Percentiles rank a stretch among this genome's conserved stretches.
Evolutionary conservation across 495 filamentous ascomycete species (phyloP).

Genomic region (Aspergillus carlsbadensis): DNA sequence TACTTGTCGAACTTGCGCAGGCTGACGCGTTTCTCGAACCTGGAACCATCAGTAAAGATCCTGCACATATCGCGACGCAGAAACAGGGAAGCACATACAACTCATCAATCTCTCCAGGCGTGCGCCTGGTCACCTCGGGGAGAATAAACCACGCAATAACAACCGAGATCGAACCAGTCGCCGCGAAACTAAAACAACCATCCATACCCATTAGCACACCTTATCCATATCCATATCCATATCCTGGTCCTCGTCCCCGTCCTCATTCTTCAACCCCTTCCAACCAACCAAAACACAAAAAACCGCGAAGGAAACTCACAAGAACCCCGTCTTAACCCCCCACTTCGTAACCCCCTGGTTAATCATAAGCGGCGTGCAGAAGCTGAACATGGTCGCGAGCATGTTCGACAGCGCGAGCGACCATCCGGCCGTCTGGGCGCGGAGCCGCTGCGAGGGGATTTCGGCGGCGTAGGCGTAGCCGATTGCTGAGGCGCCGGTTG

Average conservation of each 20-base stretch:
- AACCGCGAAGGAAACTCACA: constrained; percentile 21
- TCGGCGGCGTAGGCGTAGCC: constrained; percentile 44
- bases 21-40: constrained; percentile 34
- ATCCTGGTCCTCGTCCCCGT: too few relatives aligned
- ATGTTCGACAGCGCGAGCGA: constrained; percentile 36
- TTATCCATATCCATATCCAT: too few relatives aligned
- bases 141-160: constrained; percentile 41
- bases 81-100: constrained; percentile 22
- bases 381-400: constrained; percentile 43
- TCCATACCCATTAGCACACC: not conserved
- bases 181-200: constrained; percentile 29
- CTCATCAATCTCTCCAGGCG: constrained; percentile 41
- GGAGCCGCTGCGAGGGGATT: constrained; percentile 38
- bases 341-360: constrained; percentile 29
- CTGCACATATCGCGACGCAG: not conserved
- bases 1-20: constrained; percentile 34
- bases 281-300: not conserved
- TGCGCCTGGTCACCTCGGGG: constrained; percentile 35
- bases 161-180: constrained; percentile 27
- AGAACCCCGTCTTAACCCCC: constrained; percentile 45
- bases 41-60: constrained; percentile 2
- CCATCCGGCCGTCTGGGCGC: constrained; percentile 39
- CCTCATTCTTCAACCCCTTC: too few relatives aligned
- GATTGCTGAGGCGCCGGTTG: constrained; percentile 41
- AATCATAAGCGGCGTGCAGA: constrained; percentile 44